These are phyloP conservation scores for Pseudogymnoascus verrucosus DNA, from an alignment of 2,329 filamentous ascomycete species.

Conservation along the genomic window DNA sequence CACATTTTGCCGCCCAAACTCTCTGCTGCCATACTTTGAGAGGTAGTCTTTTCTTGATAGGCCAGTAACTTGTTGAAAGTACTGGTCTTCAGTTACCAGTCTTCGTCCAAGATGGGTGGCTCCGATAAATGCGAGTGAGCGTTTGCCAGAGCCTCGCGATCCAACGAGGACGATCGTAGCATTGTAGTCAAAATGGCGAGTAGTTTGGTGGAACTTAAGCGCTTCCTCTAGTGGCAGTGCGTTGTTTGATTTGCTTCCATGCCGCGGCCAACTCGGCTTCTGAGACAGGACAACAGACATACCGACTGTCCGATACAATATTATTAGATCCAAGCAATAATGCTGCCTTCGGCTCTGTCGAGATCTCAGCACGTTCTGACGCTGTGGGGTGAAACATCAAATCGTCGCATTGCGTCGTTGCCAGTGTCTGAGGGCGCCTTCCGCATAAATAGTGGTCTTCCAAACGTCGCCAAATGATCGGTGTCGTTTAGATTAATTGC, in stretches of 20 bases:
- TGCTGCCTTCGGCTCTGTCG: background rate
- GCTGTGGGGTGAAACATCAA: slow-evolving; percentile 1
- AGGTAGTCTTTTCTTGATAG: slow-evolving; percentile 56
- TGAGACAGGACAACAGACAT: background rate
- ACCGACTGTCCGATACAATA: background rate
- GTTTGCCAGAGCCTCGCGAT: slow-evolving; percentile 67
- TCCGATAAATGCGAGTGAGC: slow-evolving; percentile 66
- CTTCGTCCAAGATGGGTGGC: slow-evolving; percentile 61
- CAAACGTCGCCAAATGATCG: background rate
- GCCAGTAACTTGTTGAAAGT: slow-evolving; percentile 58
- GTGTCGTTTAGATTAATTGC: background rate
- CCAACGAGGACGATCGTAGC: slow-evolving; percentile 67
- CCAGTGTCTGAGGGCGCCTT: background rate
- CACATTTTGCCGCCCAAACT: slow-evolving; percentile 57
- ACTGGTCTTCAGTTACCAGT: slow-evolving; percentile 60
- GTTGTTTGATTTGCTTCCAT: background rate
- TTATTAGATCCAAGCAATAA: background rate
- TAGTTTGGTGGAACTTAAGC: slow-evolving; percentile 4
- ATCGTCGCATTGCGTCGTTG: slow-evolving; percentile 5
- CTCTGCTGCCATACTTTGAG: slow-evolving; percentile 49
- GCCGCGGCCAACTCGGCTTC: background rate
- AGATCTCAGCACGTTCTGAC: slow-evolving; percentile 2
- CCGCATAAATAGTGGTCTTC: background rate
- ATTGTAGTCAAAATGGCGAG: slow-evolving; percentile 32
- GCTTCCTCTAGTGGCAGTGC: background rate